Base-by-base conservation (phyloP, 169 alveolate species). In the Cryptosporidium baileyi region DNA sequence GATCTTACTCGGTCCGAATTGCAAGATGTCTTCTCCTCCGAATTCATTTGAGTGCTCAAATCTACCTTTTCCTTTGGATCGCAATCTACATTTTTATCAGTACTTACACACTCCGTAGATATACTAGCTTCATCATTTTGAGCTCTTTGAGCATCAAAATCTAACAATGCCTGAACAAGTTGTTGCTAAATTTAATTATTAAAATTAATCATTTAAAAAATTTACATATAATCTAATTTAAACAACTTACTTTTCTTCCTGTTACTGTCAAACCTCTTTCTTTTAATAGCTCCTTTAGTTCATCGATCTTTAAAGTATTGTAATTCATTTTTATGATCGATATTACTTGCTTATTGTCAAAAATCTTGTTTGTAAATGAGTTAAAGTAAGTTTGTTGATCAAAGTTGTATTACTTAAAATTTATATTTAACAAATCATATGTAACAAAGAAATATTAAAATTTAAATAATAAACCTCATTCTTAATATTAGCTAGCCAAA, bases 181-280 rank as follows among this genome's bases (percentile, higher is more conserved):
- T 74, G 85, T 57, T 74, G 85, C 81, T 65, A 26, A 38, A 41
- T 38, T 38, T 49, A n/a, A 57, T 15, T 19, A 40, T 38, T 36
- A 1, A 47, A 65, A 3, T 26, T 24, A 15, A 26, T 65, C 30
- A 44, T 47, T 24, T 65, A 22, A 13, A 9, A 15, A 4, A 41
- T 15, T 11, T 0, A 11, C 59, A 47, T 11, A 47, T n/a, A 47
- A 11, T 6, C 5, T 45, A n/a, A 45, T 19, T 47, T 0, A 38
- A 22, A 38, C 13, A 2, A 65, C 81, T 28, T 65, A 65, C 81
- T 60, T 74, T 74, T 57, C 85, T 74, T 36, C 85, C 85, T 5
- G 67, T 59, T 11, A 57, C 85, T 15, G 61, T 26, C 36, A 74
- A 34, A 28, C 85, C 85, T 17, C 67, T 51, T 24, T 74, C 85